phyloP scores from a whole-genome alignment of 164 flowering plant genomes.

The Berberis thunbergii region DNA sequence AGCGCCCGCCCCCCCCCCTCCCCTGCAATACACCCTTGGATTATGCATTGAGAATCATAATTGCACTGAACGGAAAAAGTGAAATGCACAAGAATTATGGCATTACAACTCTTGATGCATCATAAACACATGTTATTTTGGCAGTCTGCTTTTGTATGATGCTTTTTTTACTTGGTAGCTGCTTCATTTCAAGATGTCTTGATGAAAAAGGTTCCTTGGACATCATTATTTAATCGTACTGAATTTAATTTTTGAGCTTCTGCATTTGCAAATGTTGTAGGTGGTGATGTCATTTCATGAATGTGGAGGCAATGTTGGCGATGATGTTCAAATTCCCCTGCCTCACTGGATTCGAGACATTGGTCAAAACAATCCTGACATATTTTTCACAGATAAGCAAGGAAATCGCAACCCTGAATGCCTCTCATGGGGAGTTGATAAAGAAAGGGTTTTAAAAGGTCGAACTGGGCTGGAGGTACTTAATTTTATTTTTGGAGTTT shows the following conservation, averaged over 20 bases:
- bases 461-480: slow-evolving; percentile 93
- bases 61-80: no score
- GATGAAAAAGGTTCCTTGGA: background rate
- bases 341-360: slow-evolving; percentile 98
- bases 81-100: no score
- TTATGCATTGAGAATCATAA: no score
- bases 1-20: no score
- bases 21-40: no score
- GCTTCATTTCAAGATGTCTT: background rate
- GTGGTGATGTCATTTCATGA: slow-evolving; percentile 96
- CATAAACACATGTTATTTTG: no score
- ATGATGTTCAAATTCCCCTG: slow-evolving; percentile 90
- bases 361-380: slow-evolving; percentile 82
- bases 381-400: slow-evolving; percentile 84
- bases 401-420: slow-evolving; percentile 94
- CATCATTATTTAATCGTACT: background rate
- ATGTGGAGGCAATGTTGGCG: slow-evolving; percentile 98
- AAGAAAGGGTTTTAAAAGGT: slow-evolving; percentile 82
- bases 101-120: no score
- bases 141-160: no score
- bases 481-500: background rate
- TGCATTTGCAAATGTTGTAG: slow-evolving; percentile 31
- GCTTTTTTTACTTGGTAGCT: background rate
- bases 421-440: slow-evolving; percentile 95
- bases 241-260: slow-evolving; percentile 4